Conservation (phyloP, 805 yeast species). For the Zygoascus biomembranicola region DNA sequence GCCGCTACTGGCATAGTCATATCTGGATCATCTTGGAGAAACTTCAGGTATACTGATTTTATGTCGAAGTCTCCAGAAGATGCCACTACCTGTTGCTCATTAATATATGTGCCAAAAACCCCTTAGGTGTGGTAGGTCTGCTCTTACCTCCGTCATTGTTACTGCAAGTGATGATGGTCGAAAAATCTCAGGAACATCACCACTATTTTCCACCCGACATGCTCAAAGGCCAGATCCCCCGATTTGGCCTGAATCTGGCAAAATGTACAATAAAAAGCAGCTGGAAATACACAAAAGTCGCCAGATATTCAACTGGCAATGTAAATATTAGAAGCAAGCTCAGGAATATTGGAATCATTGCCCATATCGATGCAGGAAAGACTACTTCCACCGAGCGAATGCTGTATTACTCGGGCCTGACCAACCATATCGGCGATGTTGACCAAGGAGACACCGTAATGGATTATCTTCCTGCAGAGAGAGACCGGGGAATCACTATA, state of each 20-base stretch:
- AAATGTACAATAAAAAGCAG: too few relatives aligned
- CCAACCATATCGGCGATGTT: conserved; percentile 74
- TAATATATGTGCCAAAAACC: neutral
- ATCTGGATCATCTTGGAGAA: conserved; percentile 83
- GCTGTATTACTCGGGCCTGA: conserved; percentile 83
- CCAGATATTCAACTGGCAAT: neutral
- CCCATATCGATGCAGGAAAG: conserved; percentile 99
- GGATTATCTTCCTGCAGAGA: conserved; percentile 82
- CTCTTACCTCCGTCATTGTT: too few relatives aligned
- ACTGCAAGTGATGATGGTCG: too few relatives aligned
- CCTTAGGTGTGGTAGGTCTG: too few relatives aligned
- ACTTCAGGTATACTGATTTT: conserved; percentile 67
- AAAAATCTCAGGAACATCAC: neutral
- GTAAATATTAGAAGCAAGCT: neutral
- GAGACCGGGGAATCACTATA: conserved; percentile 90
- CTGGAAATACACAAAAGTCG: too few relatives aligned
- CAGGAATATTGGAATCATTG: conserved; percentile 90
- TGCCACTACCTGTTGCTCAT: neutral
- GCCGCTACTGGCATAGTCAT: conserved; percentile 99
- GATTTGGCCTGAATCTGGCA: neutral
- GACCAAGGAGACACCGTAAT: conserved; percentile 97
- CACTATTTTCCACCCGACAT: neutral
- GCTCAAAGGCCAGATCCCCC: neutral
- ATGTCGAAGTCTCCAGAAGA: conserved; percentile 51
- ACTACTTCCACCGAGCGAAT: conserved; percentile 96